A percentile compares a stretch with the other conserved stretches of the same genome.
phyloP scores from a whole-genome alignment of 169 alveolate genomes.

The Plasmodium inui region DNA sequence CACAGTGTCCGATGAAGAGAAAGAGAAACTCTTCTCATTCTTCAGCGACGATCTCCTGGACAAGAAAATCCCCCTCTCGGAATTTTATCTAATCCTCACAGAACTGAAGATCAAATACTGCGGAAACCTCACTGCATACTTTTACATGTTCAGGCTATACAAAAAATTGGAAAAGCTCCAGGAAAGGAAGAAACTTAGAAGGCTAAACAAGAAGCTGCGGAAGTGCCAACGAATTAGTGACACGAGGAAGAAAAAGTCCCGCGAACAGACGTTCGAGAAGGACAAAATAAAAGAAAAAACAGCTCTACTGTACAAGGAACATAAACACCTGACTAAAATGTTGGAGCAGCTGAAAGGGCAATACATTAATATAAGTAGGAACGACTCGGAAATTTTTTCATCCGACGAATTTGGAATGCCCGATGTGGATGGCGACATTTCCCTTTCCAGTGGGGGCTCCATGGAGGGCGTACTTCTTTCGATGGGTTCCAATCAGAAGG shows the following conservation, averaged over 20 bases:
- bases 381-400: slow-evolving; percentile 33
- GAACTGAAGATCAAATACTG: slow-evolving; percentile 77
- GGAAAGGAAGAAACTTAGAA: slow-evolving; percentile 10
- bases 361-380: slow-evolving; percentile 27
- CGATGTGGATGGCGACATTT: slow-evolving; percentile 16
- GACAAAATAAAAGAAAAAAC: slow-evolving; percentile 55
- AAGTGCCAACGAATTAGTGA: slow-evolving; percentile 49
- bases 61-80: slow-evolving; percentile 74
- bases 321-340: slow-evolving; percentile 15
- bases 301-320: slow-evolving; percentile 46
- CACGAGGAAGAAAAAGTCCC: neutral
- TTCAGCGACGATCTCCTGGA: slow-evolving; percentile 78
- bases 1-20: slow-evolving; percentile 75
- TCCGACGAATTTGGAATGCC: neutral
- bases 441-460: neutral
- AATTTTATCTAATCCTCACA: slow-evolving; percentile 77
- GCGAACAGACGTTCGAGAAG: neutral
- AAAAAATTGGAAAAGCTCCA: slow-evolving; percentile 42
- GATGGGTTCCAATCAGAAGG: neutral
- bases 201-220: slow-evolving; percentile 66
- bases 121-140: slow-evolving; percentile 73
- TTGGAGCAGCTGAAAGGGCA: slow-evolving; percentile 57
- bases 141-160: slow-evolving; percentile 72
- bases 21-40: slow-evolving; percentile 71
- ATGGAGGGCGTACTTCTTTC: neutral